Base-by-base conservation (phyloP, 345 rosid species). In the Citrus sp. region DNA sequence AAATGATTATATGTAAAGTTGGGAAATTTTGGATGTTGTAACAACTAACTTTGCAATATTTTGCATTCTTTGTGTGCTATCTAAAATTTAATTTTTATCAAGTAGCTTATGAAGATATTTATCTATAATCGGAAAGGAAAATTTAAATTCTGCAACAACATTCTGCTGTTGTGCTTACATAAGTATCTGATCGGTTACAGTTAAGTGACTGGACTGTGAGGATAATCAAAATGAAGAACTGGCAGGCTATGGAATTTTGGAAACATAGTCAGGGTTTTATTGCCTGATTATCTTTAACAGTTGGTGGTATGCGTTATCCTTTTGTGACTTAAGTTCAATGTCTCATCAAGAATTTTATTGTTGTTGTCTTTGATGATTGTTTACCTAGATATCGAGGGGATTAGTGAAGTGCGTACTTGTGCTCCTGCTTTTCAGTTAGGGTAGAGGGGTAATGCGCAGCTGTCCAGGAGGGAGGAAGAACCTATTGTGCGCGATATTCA, bases 21-120 rank as follows among this genome's bases (percentile, higher is more conserved):
- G 51, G 58, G 72, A 27, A 72, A 77, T 49, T 66, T 70, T 42
- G 40, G 9, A 35, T 14, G 73, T 38, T 35, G 25, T 7, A 22
- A 75, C 72, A 54, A 34, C 34, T 49, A 34, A n/a, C 24, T 49
- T 32, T 5, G 9, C 25, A 27, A 49, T 30, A 46, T 63, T 65
- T 9, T 76, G 62, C 21, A 51, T 54, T 16, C 32, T 46, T 4
- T 59, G 14, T 75, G 37, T 62, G 38, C 6, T 18, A 9, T 13
- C 32, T 25, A 35, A 9, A 16, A 8, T 74, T 74, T 63, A 22
- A 61, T 62, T 49, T 55, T 66, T 35, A 37, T 73, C 56, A 38
- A n/a, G 51, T 58, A 16, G 72, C 34, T 22, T 74, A 65, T 69
- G 70, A 80, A 81, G 42, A 62, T 67, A 18, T 27, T 25, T 40